Conservation (phyloP, 805 yeast species). For the Candida caryicola region DNA sequence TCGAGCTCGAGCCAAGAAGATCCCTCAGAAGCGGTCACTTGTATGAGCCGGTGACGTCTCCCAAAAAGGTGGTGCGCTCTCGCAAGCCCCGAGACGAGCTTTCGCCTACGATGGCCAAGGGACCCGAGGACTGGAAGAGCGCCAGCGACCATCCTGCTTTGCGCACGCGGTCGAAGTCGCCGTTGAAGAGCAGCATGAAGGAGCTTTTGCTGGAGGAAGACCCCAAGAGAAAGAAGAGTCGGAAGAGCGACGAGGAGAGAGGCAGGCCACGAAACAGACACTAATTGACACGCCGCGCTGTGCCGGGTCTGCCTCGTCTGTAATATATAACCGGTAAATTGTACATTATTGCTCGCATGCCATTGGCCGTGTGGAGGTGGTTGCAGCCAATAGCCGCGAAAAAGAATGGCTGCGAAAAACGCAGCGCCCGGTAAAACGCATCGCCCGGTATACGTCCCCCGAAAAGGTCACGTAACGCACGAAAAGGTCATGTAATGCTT, state of each 20-base stretch:
- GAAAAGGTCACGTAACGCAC: too few species aligned
- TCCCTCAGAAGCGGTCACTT: slow-evolving; percentile 25
- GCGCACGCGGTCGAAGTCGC: slow-evolving; percentile 36
- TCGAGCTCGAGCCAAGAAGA: slow-evolving; percentile 20
- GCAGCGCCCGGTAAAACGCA: too few species aligned
- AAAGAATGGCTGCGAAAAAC: too few species aligned
- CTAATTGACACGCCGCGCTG: slow-evolving; percentile 1
- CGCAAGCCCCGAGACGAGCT: background rate
- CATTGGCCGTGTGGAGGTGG: too few species aligned
- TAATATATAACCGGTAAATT: too few species aligned
- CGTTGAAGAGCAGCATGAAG: slow-evolving; percentile 25
- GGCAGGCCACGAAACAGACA: slow-evolving; percentile 15
- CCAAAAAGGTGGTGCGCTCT: slow-evolving; percentile 1
- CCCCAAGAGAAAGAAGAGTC: slow-evolving; percentile 3
- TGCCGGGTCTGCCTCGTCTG: too few species aligned
- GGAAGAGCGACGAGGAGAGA: slow-evolving; percentile 9
- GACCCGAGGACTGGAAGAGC: slow-evolving; percentile 7
- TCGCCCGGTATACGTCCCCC: too few species aligned
- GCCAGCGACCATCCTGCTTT: slow-evolving; percentile 25
- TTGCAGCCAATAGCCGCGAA: too few species aligned
- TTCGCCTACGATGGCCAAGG: background rate
- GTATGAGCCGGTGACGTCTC: slow-evolving; percentile 12
- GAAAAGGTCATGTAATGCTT: too few species aligned
- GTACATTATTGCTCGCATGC: too few species aligned
- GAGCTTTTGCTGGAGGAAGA: slow-evolving; percentile 15